phyloP scores from a whole-genome alignment of 495 filamentous ascomycete genomes.

The Terfezia boudieri region DNA sequence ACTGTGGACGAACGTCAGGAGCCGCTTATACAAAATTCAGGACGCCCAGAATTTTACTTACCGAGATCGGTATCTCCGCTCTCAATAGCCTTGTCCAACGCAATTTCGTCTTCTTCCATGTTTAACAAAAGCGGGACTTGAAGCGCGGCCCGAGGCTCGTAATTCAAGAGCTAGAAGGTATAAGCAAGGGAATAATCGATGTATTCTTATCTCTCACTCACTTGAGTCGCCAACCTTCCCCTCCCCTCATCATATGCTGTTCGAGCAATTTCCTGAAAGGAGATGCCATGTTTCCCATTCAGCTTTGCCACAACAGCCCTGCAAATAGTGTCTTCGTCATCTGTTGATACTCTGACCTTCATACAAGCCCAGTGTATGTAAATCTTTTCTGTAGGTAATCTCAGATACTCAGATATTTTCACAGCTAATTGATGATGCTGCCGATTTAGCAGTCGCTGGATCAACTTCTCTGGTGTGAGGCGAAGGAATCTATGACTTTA shows the following conservation, averaged over 20 bases:
- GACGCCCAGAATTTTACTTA: background rate
- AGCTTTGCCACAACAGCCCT: constrained; percentile 69
- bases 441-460: constrained; percentile 65
- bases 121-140: constrained; percentile 85
- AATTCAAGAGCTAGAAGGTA: constrained; percentile 40
- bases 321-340: constrained; percentile 75
- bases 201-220: background rate
- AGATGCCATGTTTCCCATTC: constrained; percentile 68
- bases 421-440: constrained; percentile 84
- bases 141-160: constrained; percentile 78
- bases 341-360: constrained; percentile 67
- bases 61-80: constrained; percentile 76
- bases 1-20: constrained; percentile 21
- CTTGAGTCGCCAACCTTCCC: constrained; percentile 56
- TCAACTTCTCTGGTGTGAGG: constrained; percentile 66
- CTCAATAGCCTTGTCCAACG: constrained; percentile 90
- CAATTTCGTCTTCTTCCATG: constrained; percentile 92
- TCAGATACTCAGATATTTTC: constrained; percentile 68
- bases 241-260: constrained; percentile 93
- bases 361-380: constrained; percentile 93
- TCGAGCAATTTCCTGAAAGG: constrained; percentile 79
- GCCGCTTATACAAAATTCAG: background rate
- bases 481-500: constrained; percentile 32
- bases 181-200: too few relatives aligned
- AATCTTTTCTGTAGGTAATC: constrained; percentile 66